phyloP scores from a whole-genome alignment of 345 rosid genomes.

The Psidium guajava region DNA sequence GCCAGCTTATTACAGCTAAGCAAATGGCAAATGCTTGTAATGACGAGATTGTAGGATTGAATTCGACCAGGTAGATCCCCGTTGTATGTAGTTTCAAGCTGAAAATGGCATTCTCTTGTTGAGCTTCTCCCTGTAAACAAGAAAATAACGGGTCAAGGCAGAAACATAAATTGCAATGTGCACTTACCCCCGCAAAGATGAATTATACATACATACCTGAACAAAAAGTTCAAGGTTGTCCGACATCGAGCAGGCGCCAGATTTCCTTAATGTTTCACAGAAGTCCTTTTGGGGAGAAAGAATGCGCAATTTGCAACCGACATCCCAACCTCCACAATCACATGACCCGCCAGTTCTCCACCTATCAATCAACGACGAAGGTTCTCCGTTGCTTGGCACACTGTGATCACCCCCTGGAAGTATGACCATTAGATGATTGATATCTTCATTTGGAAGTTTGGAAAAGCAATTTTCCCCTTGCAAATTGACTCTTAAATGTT shows the following conservation, averaged over 20 bases:
- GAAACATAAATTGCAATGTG: neutral
- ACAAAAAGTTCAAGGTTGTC: constrained; percentile 30
- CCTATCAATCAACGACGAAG: constrained; percentile 54
- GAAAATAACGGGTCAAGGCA: neutral
- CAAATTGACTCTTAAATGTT: neutral
- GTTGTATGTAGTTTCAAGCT: constrained; percentile 36
- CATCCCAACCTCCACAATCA: constrained; percentile 98
- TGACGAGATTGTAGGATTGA: constrained; percentile 36
- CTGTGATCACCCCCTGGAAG: constrained; percentile 75
- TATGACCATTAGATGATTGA: constrained; percentile 27
- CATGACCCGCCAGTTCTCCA: constrained; percentile 76
- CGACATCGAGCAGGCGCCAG: constrained; percentile 4
- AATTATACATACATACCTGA: neutral
- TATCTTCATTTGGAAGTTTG: constrained; percentile 1
- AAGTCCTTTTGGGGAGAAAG: constrained; percentile 23
- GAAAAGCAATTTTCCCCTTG: neutral
- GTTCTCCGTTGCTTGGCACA: constrained; percentile 50
- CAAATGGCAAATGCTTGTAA: constrained; percentile 69
- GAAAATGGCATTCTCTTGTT: constrained; percentile 30
- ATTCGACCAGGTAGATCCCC: constrained; percentile 59
- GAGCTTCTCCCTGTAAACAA: constrained; percentile 25
- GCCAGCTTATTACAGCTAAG: constrained; percentile 36
- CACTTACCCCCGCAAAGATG: neutral
- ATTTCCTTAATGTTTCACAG: constrained; percentile 7
- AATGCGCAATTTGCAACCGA: constrained; percentile 60